Evolutionary conservation across 108 stramenopile genomes (phyloP), one percentile per base, ranked within the genome.

Genomic region (Fragilaria radians): DNA sequence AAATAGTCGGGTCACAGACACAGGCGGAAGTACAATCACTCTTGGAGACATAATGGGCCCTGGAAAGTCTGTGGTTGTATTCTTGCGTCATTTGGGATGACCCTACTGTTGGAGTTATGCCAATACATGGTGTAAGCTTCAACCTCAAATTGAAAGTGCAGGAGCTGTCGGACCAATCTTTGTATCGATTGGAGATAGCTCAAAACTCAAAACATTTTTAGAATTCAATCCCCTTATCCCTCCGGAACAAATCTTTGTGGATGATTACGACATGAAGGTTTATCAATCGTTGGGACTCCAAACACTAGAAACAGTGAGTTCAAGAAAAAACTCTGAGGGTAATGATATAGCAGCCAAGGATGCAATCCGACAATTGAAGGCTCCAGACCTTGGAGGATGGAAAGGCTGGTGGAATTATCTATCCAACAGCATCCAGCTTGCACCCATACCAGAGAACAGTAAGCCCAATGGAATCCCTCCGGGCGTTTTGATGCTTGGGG

Each of bases 101-200:
- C 86, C 88, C 26, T 93, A 89, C 65, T 93, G 91, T 79, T 93
- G 91, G 91, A 83, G 66, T 52, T 93, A 89, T 67, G 85, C 87
- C 70, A 86, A 81, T 24, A 68, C 70, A 45, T 87, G 83, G 85
- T 79, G 72, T 62, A 58, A 69, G 48, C 65, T 88, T 68, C 86
- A 83, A 71, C 79, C 67, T 62, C 31, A 71, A 51, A 22, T 81
- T 22, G 68, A 72, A 21, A 34, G 27, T 46, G 57, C 52, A 50
- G 57, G 71, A 29, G 22, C 52, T 5, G 60, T 51, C 3, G 87
- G 90, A 17, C 91, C 91, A 3, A 69, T 85, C 7, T 93, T 93
- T 61, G 62, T 93, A 21, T 76, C 73, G 42, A 83, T 93, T 54
- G 91, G 88, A 29, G 86, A 82, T 60, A 63, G 42, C 17, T 76